Conservation (phyloP, 2,329 filamentous ascomycete genomes). For the Waltergamsia citrina region DNA sequence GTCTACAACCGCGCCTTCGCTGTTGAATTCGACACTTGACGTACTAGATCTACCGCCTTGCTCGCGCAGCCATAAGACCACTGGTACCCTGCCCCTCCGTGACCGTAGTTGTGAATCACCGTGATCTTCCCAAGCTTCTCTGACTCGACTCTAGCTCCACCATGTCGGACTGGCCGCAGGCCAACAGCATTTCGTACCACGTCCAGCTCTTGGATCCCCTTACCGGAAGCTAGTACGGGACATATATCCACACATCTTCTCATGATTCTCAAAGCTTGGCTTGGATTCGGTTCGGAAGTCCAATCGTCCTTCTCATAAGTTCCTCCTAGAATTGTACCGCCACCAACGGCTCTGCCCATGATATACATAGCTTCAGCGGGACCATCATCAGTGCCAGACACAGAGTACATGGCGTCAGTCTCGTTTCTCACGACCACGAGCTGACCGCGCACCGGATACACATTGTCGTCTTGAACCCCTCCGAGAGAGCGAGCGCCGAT, state of each 20-base stretch:
- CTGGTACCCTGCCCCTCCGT: conserved; percentile 69
- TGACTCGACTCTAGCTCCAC: conserved; percentile 65
- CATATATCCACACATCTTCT: conserved; percentile 57
- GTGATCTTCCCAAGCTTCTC: conserved; percentile 34
- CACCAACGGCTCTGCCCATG: conserved; percentile 73
- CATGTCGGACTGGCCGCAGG: conserved; percentile 63
- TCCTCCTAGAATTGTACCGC: conserved; percentile 80
- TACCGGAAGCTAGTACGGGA: conserved; percentile 53
- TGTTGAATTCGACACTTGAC: too few species aligned
- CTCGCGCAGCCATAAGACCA: conserved; percentile 62
- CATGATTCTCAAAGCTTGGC: conserved; percentile 75
- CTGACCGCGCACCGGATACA: conserved; percentile 75
- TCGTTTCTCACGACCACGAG: conserved; percentile 77
- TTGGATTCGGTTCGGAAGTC: conserved; percentile 70
- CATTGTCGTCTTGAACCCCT: conserved; percentile 65
- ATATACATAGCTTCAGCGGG: conserved; percentile 66
- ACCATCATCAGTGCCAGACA: conserved; percentile 65
- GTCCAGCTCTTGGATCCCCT: conserved; percentile 63
- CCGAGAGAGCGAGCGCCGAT: conserved; percentile 66
- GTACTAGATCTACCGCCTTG: conserved; percentile 57
- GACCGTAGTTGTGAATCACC: conserved; percentile 73
- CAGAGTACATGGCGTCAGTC: conserved; percentile 57
- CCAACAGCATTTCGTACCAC: conserved; percentile 78
- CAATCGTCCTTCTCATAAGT: conserved; percentile 73
- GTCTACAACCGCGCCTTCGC: too few species aligned